These are phyloP conservation scores for Athelia psychrophila DNA, from an alignment of 1,284 basidiomycete genomes.

Conservation along the genomic window DNA sequence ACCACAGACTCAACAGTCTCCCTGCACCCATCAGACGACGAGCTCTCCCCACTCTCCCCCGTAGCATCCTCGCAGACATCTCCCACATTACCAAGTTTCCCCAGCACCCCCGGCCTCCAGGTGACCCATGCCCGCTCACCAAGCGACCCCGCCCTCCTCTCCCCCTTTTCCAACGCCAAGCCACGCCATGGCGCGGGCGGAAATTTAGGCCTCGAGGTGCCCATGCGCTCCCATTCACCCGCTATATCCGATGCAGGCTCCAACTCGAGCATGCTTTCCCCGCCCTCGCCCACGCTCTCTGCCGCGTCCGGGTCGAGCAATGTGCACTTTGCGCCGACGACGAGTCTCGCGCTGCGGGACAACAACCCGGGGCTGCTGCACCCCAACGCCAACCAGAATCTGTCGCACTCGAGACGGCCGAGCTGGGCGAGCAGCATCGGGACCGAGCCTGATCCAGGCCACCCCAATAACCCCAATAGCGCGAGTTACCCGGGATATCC, in stretches of 20 bases:
- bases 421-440: conserved; percentile 42
- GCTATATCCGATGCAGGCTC: conserved; percentile 35
- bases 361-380: conserved; percentile 61
- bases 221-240: conserved; percentile 30
- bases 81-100: conserved; percentile 18
- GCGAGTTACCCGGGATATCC: too few species aligned
- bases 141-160: conserved; percentile 17
- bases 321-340: conserved; percentile 47
- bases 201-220: conserved; percentile 19
- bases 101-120: background rate
- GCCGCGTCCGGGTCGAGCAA: conserved; percentile 44
- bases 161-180: conserved; percentile 9
- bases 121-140: background rate
- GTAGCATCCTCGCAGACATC: background rate
- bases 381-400: conserved; percentile 39
- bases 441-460: conserved; percentile 31
- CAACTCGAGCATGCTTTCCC: conserved; percentile 35
- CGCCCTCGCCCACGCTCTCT: conserved; percentile 74
- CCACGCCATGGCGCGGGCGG: conserved; percentile 7
- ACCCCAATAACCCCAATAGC: too few species aligned
- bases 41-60: background rate
- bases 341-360: conserved; percentile 60
- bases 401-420: conserved; percentile 45
- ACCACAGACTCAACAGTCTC: background rate
- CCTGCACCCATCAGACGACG: background rate